A percentile compares a stretch with the other conserved stretches of the same genome.
Evolutionary conservation across 129 eudicot genomes (phyloP).

Genomic region (Silybum marianum): DNA sequence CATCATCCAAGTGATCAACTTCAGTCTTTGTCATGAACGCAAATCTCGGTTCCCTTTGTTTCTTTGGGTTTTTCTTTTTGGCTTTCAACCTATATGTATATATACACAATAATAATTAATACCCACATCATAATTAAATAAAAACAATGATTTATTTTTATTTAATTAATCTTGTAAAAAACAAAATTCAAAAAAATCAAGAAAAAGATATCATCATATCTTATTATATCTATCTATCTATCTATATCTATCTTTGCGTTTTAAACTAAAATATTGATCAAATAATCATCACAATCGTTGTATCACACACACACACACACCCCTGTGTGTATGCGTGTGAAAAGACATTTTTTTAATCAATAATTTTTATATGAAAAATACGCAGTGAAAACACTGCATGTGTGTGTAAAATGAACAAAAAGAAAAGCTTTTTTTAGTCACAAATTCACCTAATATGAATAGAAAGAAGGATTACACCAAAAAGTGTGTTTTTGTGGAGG

Average conservation of each 20-base stretch:
- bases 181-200: background rate
- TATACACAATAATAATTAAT: background rate
- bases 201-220: background rate
- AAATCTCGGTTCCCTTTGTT: slow-evolving; percentile 75
- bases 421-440: background rate
- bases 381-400: slow-evolving; percentile 21
- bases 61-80: slow-evolving; percentile 70
- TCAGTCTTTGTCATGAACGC: slow-evolving; percentile 97
- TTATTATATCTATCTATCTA: no score
- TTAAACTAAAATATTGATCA: slow-evolving; percentile 26
- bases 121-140: slow-evolving; percentile 1
- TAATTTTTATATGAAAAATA: background rate
- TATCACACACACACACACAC: slow-evolving; percentile 1
- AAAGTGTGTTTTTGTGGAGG: background rate
- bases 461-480: slow-evolving; percentile 2
- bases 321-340: slow-evolving; percentile 9
- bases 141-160: slow-evolving; percentile 16
- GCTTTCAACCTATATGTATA: slow-evolving; percentile 48
- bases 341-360: slow-evolving; percentile 12
- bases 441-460: slow-evolving; percentile 16
- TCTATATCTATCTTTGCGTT: background rate
- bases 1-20: slow-evolving; percentile 93
- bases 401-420: slow-evolving; percentile 11
- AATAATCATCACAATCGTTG: background rate
- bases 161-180: background rate